Evolutionary conservation across 2,329 filamentous ascomycete species (phyloP).

Genomic region (Drechslerella coelobrocha): DNA sequence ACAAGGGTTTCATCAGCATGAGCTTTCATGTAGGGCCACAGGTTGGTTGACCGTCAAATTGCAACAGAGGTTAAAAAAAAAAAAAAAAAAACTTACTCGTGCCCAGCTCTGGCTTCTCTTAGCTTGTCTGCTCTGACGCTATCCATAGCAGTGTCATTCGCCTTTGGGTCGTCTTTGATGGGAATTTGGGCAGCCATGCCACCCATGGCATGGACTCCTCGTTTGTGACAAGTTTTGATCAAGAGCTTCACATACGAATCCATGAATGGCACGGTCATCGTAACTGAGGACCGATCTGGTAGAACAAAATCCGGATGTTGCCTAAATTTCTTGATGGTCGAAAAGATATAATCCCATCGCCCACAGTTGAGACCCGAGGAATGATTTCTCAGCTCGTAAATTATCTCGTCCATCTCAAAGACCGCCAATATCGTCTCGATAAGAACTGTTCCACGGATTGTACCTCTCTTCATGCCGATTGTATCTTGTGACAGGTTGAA

Average conservation of each 20-base stretch:
- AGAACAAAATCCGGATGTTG: conserved; percentile 91
- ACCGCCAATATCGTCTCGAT: conserved; percentile 98
- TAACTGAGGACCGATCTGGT: conserved; percentile 86
- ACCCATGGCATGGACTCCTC: conserved; percentile 97
- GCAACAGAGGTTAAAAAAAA: conserved; percentile 3
- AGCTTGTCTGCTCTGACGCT: conserved; percentile 93
- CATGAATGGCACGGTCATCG: conserved; percentile 99
- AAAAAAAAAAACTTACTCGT: conserved; percentile 79
- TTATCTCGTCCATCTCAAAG: conserved; percentile 99
- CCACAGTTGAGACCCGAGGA: conserved; percentile 96
- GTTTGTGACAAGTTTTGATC: conserved; percentile 96
- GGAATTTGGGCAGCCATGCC: conserved; percentile 99
- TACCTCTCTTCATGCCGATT: conserved; percentile 85
- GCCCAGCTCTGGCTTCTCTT: conserved; percentile 90
- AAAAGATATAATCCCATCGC: conserved; percentile 99
- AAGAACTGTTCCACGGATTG: conserved; percentile 90
- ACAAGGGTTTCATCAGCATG: no score
- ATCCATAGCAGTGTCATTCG: conserved; percentile 94
- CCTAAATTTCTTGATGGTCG: conserved; percentile 98
- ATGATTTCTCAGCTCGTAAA: conserved; percentile 97
- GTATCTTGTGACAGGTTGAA: conserved; percentile 97
- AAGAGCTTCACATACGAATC: conserved; percentile 94
- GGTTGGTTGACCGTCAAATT: neutral
- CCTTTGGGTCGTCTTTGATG: conserved; percentile 90
- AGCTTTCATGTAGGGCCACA: no score